Conservation (phyloP, 1,139 yeast species). For the Blastobotrys petasosporus region DNA sequence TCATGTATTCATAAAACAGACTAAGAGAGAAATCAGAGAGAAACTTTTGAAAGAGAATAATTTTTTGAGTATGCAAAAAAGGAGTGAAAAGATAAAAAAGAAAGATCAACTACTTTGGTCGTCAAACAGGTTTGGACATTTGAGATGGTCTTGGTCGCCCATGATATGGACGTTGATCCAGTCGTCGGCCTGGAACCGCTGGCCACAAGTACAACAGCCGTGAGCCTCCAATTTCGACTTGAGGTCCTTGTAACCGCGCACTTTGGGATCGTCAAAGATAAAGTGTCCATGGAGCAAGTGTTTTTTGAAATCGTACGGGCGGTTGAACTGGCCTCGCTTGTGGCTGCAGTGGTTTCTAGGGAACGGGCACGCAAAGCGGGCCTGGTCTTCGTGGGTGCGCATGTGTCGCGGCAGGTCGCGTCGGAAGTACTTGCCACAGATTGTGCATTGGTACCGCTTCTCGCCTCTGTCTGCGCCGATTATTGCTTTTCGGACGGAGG, state of each 20-base stretch:
- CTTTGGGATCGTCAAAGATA: conserved; percentile 43
- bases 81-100: no score
- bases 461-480: conserved; percentile 6
- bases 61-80: no score
- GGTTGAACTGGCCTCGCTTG: conserved; percentile 56
- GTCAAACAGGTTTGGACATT: conserved; percentile 5
- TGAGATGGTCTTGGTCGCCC: conserved; percentile 19
- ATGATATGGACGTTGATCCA: conserved; percentile 58
- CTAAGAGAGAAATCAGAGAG: no score
- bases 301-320: conserved; percentile 66
- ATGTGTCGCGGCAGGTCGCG: conserved; percentile 62
- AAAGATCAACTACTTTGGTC: not conserved
- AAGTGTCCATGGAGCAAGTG: conserved; percentile 61
- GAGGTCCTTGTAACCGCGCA: conserved; percentile 46
- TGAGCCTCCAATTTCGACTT: conserved; percentile 47
- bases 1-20: no score
- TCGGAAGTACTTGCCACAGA: conserved; percentile 53
- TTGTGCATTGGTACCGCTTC: conserved; percentile 39
- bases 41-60: no score
- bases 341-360: conserved; percentile 54
- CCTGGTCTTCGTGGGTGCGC: conserved; percentile 55
- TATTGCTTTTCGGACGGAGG: no score
- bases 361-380: conserved; percentile 55
- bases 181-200: conserved; percentile 42
- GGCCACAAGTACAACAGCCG: conserved; percentile 58